Base-by-base conservation (phyloP, 352 stramenopile species). In the Phytophthora pini region DNA sequence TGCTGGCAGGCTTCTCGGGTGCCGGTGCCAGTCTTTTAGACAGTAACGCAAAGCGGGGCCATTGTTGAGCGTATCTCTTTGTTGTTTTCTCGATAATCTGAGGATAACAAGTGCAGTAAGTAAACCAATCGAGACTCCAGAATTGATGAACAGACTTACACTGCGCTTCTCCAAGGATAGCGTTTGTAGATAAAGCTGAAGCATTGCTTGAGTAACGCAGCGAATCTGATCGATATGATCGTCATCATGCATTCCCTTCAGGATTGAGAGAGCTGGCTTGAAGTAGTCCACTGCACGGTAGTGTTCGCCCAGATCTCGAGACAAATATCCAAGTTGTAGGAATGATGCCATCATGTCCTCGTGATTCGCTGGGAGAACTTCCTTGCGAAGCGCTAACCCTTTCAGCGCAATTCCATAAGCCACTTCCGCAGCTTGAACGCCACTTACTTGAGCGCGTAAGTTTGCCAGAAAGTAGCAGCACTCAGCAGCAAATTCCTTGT, bases 201-300 rank as follows among this genome's bases (percentile, higher is more conserved):
- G 56, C 48, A 89, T 65, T 0, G 60, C 39, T 31, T 83, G 71
- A 5, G 73, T 83, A 12, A 87, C 63, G 10, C 61, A 75, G 4
- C 66, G 69, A 24, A 87, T 69, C 32, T 80, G 65, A 22, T 67
- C 56, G 1, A 77, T 44, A 13, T 46, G 29, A n/a, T 74, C 53
- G 17, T 76, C 68, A 6, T 74, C 51, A 2, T 10, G 26, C 1
- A 73, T 34, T 3, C 61, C 58, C 13, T 82, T 88, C 7, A 87
- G 49, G 20, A 64, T 53, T 1, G 8, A 50, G 8, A 87, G 57
- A 2, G 72, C 79, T 27, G 65, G 55, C 10, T 72, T 74, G 17
- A 81, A 85, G 65, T 78, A 87, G 36, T 89, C 80, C 0, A 89
- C 53, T 1, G 80, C 82, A 44, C 84, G 78, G 27, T 80, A 89